Conservation (phyloP, 2,329 filamentous ascomycete species). For the Diaporthe capsici region DNA sequence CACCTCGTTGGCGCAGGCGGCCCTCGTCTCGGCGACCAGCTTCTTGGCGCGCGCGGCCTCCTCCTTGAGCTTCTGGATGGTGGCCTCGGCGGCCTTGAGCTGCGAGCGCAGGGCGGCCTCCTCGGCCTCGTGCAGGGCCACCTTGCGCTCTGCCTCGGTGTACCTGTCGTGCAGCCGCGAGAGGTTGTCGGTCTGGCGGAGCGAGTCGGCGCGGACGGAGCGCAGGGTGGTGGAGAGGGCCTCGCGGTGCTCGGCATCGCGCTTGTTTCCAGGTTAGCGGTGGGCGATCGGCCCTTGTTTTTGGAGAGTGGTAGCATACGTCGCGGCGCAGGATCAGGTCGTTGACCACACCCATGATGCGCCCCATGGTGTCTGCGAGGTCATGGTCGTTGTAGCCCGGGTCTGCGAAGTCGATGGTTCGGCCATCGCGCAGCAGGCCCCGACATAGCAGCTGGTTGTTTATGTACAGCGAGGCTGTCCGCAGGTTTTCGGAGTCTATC, state of each 20-base stretch:
- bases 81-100: slow-evolving; percentile 80
- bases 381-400: slow-evolving; percentile 72
- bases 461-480: slow-evolving; percentile 78
- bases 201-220: slow-evolving; percentile 79
- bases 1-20: slow-evolving; percentile 90
- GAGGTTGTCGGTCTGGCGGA: slow-evolving; percentile 80
- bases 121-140: slow-evolving; percentile 75
- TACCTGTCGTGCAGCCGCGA: slow-evolving; percentile 69
- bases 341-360: slow-evolving; percentile 93
- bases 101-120: slow-evolving; percentile 79
- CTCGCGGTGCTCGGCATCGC: slow-evolving; percentile 91
- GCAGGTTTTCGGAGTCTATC: slow-evolving; percentile 73
- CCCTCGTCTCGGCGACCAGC: slow-evolving; percentile 84
- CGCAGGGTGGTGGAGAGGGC: slow-evolving; percentile 84
- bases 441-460: slow-evolving; percentile 79
- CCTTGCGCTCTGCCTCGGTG: slow-evolving; percentile 67
- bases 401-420: slow-evolving; percentile 85
- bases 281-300: neutral
- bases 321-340: slow-evolving; percentile 92
- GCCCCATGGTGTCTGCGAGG: slow-evolving; percentile 77
- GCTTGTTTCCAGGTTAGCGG: slow-evolving; percentile 61
- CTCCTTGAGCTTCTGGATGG: slow-evolving; percentile 83
- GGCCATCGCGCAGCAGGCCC: slow-evolving; percentile 76
- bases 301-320: slow-evolving; percentile 60
- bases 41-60: slow-evolving; percentile 85